Base-by-base conservation (phyloP, 352 stramenopile species). In the Pythium chondricola region DNA sequence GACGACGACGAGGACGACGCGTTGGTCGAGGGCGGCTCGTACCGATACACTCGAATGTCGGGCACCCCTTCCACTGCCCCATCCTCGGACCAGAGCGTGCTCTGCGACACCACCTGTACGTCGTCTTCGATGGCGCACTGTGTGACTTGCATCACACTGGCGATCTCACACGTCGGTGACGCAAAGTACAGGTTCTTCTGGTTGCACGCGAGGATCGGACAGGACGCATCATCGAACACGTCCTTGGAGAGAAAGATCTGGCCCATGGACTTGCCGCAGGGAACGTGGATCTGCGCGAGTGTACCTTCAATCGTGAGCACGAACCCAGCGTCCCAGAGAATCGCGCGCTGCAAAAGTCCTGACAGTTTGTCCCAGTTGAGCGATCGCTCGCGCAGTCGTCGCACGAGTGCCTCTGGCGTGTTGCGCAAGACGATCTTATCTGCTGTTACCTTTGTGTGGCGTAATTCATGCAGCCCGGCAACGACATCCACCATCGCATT, bases 241-340 rank as follows among this genome's bases (percentile, higher is more conserved):
- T 77, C 65, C 32, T 56, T 67, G 16, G 59, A 61, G 30, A 75
- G 36, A 42, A 83, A 77, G 38, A 70, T 44, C 21, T 65, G 55
- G 32, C 30, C 49, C 73, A 83, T 83, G 32, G 62, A 38, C 25
- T 74, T 71, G 26, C 64, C 66, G 38, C 70, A 83, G 20, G 59
- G 61, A n/a, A 69, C 60, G 27, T 71, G 59, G 20, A 85, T 58
- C 36, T 85, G 73, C 7, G 79, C 53, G 6, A 80, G 53, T 13
- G 51, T 37, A 5, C 58, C 64, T 11, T 54, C 48, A 24, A 43
- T 60, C 2, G 68, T 67, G 51, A 71, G 54, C 11, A 85, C 59
- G 3, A 83, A 56, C 0, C 73, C 73, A 2, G 47, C 40, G 39
- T 85, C 73, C 70, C 70, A 85, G 27, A 85, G 48, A 37, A 85